Base-by-base conservation (phyloP, 2,329 filamentous ascomycete species). In the Sclerotinia sclerotiorum region DNA sequence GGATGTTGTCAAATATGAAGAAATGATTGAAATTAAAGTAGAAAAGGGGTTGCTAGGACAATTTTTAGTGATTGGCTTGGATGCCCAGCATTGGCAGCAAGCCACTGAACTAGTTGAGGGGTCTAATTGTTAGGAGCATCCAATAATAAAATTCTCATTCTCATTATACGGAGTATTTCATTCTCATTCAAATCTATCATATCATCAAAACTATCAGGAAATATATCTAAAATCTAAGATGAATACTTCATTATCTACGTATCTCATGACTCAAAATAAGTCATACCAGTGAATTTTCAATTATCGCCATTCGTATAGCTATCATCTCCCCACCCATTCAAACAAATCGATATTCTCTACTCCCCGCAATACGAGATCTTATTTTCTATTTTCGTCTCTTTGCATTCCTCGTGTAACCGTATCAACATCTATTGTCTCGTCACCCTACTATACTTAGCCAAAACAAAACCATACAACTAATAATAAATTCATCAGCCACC, bases 321-420 rank as follows among this genome's bases (percentile, higher is more conserved):
- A n/a, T n/a, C 13, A 55, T 11, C 27, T 11, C 17, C 3, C 32
- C 52, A 55, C 32, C 32, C 29, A 29, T 29, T 29, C 5, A 29
- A 5, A 29, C 2, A 29, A 29, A 29, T 39, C 52, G 17, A 21
- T n/a, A 35, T 35, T 21, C 5, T 32, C 4, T 10, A 35, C 8
- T 46, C 46, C 29, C 46, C 57, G 42, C 24, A 60, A 60, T 48
- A 60, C 57, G 57, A 60, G 58, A 15, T 42, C 11, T 5, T 13
- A 15, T 15, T 42, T 42, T 49, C 42, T 61, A 61, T 49, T 61
- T 61, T 61, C 42, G 58, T 61, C 27, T 5, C 8, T 49, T 32
- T 61, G 58, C 58, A 61, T 61, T 61, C 58, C 29, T 49, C 24
- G 27, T 24, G 10, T 32, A 32, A 32, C 32, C 8, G 5, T 35